Base-by-base conservation (phyloP, 345 rosid genomes). In the Cardiospermum halicacabum region DNA sequence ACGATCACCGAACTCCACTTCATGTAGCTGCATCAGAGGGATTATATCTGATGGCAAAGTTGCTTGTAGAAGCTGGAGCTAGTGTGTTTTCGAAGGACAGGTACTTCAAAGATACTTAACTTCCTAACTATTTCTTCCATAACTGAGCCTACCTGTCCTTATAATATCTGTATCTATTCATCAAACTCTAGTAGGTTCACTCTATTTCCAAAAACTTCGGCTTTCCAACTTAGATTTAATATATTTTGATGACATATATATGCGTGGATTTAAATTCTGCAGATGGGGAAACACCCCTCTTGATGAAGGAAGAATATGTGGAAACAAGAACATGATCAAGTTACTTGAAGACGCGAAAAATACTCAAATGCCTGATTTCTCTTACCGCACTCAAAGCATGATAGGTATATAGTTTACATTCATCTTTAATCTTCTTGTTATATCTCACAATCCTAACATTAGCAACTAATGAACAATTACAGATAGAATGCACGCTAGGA, bases 21-120 rank as follows among this genome's bases (percentile, higher is more conserved):
- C 97, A 95, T 68, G 71, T 89, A 8, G 97, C 97, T 55, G 86
- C 93, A 61, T 89, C 99, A 36, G 96, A 91, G 79, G 99, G 96
- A 25, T 70, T 85, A 63, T 76, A 63, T 80, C 50, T 84, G 62
- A 87, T 89, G 85, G 90, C 94, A 58, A 87, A 84, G 70, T 63
- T 87, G 79, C 74, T 95, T 30, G 70, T 89, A 65, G 88, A 95
- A 56, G 85, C 91, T 27, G 96, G 99, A 49, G 93, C 97, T 31
- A 87, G 85, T 60, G 89, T 89, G 66, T 64, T 75, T 58, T 69
- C 84, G 9, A 89, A 81, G 83, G 99, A 94, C 84, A 82, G 97
- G 99, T 90, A 77, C 25, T 40, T 26, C 8, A 11, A 21, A 59
- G 26, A 58, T 30, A 24, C 30, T 56, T 18, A 37, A 39, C 34